Evolutionary conservation across 192 early-diverging fungal species (phyloP).

Genomic region (Gamsiella multidivaricata): DNA sequence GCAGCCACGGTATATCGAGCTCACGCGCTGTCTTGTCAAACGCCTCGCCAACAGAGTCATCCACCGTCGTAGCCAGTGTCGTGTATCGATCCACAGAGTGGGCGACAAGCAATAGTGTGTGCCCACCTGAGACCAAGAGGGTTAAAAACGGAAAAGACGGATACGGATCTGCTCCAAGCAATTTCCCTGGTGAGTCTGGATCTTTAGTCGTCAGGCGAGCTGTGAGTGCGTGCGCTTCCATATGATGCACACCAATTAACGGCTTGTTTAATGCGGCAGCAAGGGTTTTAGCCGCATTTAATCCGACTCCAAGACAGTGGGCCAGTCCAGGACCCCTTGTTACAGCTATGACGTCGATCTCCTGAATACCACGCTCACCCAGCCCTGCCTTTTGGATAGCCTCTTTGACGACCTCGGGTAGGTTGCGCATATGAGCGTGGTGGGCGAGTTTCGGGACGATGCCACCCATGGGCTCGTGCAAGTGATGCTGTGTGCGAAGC

Average conservation of each 20-base stretch:
- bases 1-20: slow-evolving; percentile 72
- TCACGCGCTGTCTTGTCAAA: slow-evolving; percentile 81
- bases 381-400: slow-evolving; percentile 67
- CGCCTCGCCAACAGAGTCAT: slow-evolving; percentile 83
- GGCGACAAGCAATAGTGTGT: slow-evolving; percentile 71
- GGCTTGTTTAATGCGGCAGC: slow-evolving; percentile 75
- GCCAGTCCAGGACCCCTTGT: slow-evolving; percentile 82
- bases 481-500: slow-evolving; percentile 68
- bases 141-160: slow-evolving; percentile 76
- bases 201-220: slow-evolving; percentile 69
- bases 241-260: slow-evolving; percentile 84
- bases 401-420: slow-evolving; percentile 71
- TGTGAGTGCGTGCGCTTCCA: slow-evolving; percentile 86
- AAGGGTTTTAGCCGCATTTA: slow-evolving; percentile 78
- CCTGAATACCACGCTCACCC: slow-evolving; percentile 48
- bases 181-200: slow-evolving; percentile 6
- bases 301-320: slow-evolving; percentile 72
- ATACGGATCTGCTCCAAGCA: slow-evolving; percentile 30
- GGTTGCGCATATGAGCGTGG: slow-evolving; percentile 68
- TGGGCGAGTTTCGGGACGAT: slow-evolving; percentile 79
- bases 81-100: slow-evolving; percentile 70
- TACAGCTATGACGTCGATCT: slow-evolving; percentile 79
- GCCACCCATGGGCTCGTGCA: slow-evolving; percentile 80
- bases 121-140: slow-evolving; percentile 81
- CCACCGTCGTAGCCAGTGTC: slow-evolving; percentile 73